Base-by-base conservation (phyloP, 371 early-diverging fungal species). In the Lichtheimia corymbifera region DNA sequence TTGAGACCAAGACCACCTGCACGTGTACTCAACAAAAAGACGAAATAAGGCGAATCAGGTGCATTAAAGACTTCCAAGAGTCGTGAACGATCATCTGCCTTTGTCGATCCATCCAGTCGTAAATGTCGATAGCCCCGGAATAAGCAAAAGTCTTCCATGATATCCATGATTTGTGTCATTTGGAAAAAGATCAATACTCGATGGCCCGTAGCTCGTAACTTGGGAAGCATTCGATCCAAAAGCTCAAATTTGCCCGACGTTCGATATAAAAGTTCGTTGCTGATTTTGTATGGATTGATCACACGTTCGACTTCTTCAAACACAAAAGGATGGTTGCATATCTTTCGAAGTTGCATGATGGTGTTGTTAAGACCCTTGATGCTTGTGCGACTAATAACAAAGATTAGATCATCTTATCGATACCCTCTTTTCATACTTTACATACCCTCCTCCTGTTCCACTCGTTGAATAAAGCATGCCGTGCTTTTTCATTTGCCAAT, bases 1-100 rank as follows among this genome's bases (percentile, higher is more conserved):
- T 99, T 99, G 41, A 99, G 86, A 63, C 99, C 99, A 55, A 98
- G 82, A 30, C 99, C 99, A 72, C 99, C 99, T 47, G 99, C 99
- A 47, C 99, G 83, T 2, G 99, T 99, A 79, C 95, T 94, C 43
- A 99, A 84, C 59, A 99, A 68, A 71, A 99, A 99, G 13, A 97
- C 90, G 74, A 93, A 90, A 64, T 89, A 92, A 0, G 88, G 89
- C 17, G 95, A 92, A 66, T 92, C 89, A 47, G 86, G 85, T 4
- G 83, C 83, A 66, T 96, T 97, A 74, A 97, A 99, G 28, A 71
- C 54, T 58, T 91, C 87, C 40, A 99, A 86, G 66, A 95, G 68
- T 12, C 76, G 81, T 49, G 92, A 88, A 35, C 99, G 88, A 53
- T 93, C 94, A 45, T 97, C 96, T 25, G 94, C 66, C 28, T 97